Base-by-base conservation (phyloP, 2,329 filamentous ascomycete species). In the Aureobasidium namibiae region DNA sequence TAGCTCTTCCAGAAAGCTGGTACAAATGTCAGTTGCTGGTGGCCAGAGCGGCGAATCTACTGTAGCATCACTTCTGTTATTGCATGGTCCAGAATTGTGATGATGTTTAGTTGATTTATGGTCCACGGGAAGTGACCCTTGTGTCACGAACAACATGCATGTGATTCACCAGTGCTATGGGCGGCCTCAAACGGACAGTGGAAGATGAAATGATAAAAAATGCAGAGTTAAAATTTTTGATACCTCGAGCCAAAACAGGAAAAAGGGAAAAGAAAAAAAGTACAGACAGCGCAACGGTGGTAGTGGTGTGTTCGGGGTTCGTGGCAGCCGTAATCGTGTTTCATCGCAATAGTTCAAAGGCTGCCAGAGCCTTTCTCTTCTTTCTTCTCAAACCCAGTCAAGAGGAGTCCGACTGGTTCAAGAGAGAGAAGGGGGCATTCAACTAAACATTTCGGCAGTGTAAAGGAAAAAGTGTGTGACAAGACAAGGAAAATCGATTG, bases 401-500 rank as follows among this genome's bases (percentile, higher is more conserved):
- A 38, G 29, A 48, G n/a, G n/a, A 48, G n/a, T 8, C n/a, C 33
- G 23, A 36, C 46, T 41, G 29, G 49, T 52, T 16, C 49, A 39
- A 2, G n/a, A n/a, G n/a, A n/a, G n/a, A n/a, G n/a, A n/a, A n/a
- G n/a, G n/a, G 33, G 21, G 33, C 5, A 18, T n/a, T 26, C 21
- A 41, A 44, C 24, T 41, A 42, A 26, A 54, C 50, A 54, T 54
- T 54, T 54, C 38, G 50, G 31, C 48, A 34, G 38, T 54, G 50
- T 38, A 34, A 33, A 18, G n/a, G 26, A 23, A 16, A 29, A 29
- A 29, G 23, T 9, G 21, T 48, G 77, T 11, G 90, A 72, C 63
- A 95, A 45, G 3, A 90, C 72, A 82, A 87, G 92, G 34, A 95
- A 79, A 0, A 80, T 11, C 54, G 48, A 52, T 52, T 52, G 29